phyloP scores from a whole-genome alignment of 2,329 filamentous ascomycete species.

The Arachnomyces sp. region DNA sequence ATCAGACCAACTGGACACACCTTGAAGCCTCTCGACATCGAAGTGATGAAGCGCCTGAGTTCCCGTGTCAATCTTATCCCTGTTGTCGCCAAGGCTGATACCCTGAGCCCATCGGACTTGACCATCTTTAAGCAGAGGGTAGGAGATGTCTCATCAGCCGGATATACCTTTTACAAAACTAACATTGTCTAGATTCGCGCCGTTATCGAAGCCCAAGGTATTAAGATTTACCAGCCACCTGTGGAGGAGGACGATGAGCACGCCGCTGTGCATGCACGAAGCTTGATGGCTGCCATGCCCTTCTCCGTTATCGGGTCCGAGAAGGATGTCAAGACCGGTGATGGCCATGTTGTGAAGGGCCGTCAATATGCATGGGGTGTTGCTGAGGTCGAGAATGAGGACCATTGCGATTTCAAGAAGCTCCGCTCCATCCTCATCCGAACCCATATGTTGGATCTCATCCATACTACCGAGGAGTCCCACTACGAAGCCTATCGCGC shows the following conservation, averaged over 20 bases:
- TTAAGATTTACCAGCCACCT: constrained; percentile 98
- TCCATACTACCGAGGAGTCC: constrained; percentile 97
- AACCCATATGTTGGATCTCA: constrained; percentile 98
- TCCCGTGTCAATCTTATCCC: constrained; percentile 97
- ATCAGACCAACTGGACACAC: constrained; percentile 98
- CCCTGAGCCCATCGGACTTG: constrained; percentile 84
- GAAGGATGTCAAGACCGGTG: constrained; percentile 95
- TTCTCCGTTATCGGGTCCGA: constrained; percentile 98
- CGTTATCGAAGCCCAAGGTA: constrained; percentile 95
- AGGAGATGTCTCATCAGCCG: constrained; percentile 26
- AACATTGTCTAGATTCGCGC: constrained; percentile 63
- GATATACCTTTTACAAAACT: neutral
- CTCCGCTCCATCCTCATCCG: constrained; percentile 96
- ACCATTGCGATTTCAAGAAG: constrained; percentile 99
- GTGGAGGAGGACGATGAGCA: constrained; percentile 97
- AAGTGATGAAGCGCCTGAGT: constrained; percentile 99
- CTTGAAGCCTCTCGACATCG: constrained; percentile 95
- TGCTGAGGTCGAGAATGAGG: constrained; percentile 98
- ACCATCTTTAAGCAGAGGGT: constrained; percentile 93
- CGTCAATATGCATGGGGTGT: constrained; percentile 99
- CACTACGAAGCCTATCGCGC: constrained; percentile 99
- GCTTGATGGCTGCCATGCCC: constrained; percentile 92
- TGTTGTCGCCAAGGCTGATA: constrained; percentile 97
- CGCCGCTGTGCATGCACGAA: constrained; percentile 87
- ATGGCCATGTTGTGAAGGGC: constrained; percentile 96